phyloP scores from a whole-genome alignment of 495 filamentous ascomycete species.

The Neurospora sp. region DNA sequence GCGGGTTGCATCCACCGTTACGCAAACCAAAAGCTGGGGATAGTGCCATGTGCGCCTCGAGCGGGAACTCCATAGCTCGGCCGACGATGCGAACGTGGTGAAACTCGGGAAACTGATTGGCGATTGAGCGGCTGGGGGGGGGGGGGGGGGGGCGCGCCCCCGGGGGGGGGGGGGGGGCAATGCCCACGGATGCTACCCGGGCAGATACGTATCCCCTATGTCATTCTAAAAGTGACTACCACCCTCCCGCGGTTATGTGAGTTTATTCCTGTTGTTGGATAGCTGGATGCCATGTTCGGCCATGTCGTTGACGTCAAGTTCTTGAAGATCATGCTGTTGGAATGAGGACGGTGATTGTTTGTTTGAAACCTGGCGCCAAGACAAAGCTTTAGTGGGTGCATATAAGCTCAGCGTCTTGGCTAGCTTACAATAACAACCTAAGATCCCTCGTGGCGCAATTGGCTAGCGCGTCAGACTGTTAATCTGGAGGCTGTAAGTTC shows the following conservation, averaged over 20 bases:
- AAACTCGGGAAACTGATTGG: not conserved
- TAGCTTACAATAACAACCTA: not conserved
- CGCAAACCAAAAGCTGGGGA: not conserved
- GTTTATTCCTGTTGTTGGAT: not conserved
- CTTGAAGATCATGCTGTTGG: not conserved
- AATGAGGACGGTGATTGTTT: not conserved
- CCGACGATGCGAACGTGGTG: not conserved
- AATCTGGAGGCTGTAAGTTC: not conserved
- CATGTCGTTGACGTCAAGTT: not conserved
- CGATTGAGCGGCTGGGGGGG: not conserved
- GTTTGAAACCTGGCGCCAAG: not conserved
- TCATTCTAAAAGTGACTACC: not conserved
- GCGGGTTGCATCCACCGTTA: not conserved
- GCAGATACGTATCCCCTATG: not conserved
- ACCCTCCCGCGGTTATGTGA: not conserved
- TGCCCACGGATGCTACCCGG: slow-evolving; percentile 1
- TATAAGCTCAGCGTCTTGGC: not conserved
- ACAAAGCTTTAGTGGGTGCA: not conserved
- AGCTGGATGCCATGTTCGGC: not conserved
- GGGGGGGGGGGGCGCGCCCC: no score
- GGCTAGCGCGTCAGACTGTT: not conserved
- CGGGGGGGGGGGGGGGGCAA: no score
- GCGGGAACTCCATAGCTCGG: not conserved
- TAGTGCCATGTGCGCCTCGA: not conserved
- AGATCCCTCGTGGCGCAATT: not conserved